Evolutionary conservation across 257 asterid species (phyloP).

Genomic region (Leonotis leonurus): DNA sequence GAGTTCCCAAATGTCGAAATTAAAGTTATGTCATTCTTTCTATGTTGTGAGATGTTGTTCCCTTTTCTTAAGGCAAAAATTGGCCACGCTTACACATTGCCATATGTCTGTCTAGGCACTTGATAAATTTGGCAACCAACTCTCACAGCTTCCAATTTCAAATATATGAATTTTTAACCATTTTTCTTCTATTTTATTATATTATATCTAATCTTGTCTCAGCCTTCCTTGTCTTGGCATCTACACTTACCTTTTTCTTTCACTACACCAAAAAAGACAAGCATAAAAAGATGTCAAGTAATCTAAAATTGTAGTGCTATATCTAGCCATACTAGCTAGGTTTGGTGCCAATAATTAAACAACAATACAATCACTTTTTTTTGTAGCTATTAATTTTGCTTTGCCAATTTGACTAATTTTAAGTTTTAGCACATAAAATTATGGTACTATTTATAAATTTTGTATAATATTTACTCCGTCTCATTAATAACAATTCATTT

Average conservation of each 20-base stretch:
- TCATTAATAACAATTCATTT: too few species aligned
- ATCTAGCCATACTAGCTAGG: neutral
- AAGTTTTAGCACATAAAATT: too few species aligned
- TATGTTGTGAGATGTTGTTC: too few species aligned
- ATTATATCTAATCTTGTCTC: slow-evolving; percentile 12
- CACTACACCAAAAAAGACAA: neutral
- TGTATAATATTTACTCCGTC: too few species aligned
- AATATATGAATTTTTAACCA: too few species aligned
- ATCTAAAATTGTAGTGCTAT: too few species aligned
- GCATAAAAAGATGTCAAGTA: neutral
- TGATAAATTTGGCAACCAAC: slow-evolving; percentile 15
- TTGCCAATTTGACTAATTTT: too few species aligned
- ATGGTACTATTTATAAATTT: too few species aligned
- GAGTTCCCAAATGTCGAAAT: slow-evolving; percentile 9
- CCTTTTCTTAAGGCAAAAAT: slow-evolving; percentile 12
- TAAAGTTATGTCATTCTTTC: neutral
- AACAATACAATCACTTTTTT: neutral
- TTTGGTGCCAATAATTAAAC: neutral
- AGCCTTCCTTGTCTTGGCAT: slow-evolving; percentile 18
- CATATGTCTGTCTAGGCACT: slow-evolving; percentile 25
- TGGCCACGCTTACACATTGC: slow-evolving; percentile 14
- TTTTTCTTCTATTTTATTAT: neutral
- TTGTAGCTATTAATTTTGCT: neutral
- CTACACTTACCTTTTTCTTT: slow-evolving; percentile 8
- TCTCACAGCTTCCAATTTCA: slow-evolving; percentile 19